phyloP scores from a whole-genome alignment of 768 basidiomycete genomes.

The Lactarius tabidus region DNA sequence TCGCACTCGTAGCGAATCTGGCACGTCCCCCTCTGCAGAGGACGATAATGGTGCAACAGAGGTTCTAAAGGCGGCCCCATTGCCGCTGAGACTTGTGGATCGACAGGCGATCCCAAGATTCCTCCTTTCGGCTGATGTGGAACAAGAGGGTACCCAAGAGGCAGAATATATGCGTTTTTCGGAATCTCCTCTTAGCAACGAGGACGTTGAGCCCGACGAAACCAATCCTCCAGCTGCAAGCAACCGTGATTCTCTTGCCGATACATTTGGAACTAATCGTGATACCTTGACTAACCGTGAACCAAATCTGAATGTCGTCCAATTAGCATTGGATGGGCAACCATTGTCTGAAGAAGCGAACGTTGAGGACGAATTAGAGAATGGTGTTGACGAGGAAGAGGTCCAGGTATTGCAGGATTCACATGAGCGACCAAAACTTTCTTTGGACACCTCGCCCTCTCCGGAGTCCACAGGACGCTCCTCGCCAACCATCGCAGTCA shows the following conservation, averaged over 20 bases:
- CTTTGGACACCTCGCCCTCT: slow-evolving; percentile 41
- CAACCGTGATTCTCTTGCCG: slow-evolving; percentile 48
- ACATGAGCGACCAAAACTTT: slow-evolving; percentile 31
- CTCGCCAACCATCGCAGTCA: slow-evolving; percentile 33
- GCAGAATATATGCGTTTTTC: slow-evolving; percentile 11
- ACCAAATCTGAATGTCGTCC: slow-evolving; percentile 45
- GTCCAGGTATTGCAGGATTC: slow-evolving; percentile 29
- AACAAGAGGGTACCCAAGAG: slow-evolving; percentile 24
- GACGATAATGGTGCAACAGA: slow-evolving; percentile 28
- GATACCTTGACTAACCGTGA: slow-evolving; percentile 49
- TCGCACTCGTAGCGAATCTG: slow-evolving; percentile 4
- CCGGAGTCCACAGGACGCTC: slow-evolving; percentile 32
- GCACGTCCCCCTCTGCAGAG: slow-evolving; percentile 16
- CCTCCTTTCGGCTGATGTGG: slow-evolving; percentile 25
- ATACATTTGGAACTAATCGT: slow-evolving; percentile 64
- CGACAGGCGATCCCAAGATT: slow-evolving; percentile 35
- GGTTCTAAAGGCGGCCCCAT: slow-evolving; percentile 35
- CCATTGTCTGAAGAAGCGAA: slow-evolving; percentile 31
- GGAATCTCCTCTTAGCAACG: slow-evolving; percentile 26
- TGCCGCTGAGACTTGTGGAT: slow-evolving; percentile 47
- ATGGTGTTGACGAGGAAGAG: slow-evolving; percentile 42
- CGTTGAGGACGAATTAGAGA: slow-evolving; percentile 35
- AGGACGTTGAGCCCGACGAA: slow-evolving; percentile 37
- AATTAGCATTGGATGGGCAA: slow-evolving; percentile 49
- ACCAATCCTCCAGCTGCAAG: slow-evolving; percentile 37